phyloP scores from a whole-genome alignment of 768 basidiomycete species.

The Krasilnikovozyma curviuscula region DNA sequence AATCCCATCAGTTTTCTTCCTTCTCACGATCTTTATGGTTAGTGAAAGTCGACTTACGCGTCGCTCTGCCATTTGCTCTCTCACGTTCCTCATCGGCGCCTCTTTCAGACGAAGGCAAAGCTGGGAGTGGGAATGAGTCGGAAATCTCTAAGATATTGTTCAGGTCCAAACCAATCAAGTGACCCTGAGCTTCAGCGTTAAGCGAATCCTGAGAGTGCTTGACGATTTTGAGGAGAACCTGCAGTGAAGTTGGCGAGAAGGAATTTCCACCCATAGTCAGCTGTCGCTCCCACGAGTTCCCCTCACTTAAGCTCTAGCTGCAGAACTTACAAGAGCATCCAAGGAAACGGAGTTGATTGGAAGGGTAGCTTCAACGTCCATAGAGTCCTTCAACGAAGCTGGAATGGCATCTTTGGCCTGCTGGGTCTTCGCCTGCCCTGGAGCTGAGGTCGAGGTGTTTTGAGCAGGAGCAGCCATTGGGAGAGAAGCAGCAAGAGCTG shows the following conservation, averaged over 20 bases:
- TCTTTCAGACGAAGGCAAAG: slow-evolving; percentile 17
- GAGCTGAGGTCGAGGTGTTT: slow-evolving; percentile 28
- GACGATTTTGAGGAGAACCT: slow-evolving; percentile 85
- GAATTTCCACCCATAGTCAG: not conserved
- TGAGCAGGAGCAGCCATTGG: slow-evolving; percentile 22
- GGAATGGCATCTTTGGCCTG: slow-evolving; percentile 59
- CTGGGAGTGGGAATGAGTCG: slow-evolving; percentile 25
- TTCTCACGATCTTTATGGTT: not conserved
- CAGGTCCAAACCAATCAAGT: slow-evolving; percentile 75
- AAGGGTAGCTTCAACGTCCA: slow-evolving; percentile 84
- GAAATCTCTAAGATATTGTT: slow-evolving; percentile 69
- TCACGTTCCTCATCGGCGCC: slow-evolving; percentile 18
- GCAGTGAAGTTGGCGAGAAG: slow-evolving; percentile 8
- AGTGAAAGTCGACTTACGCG: slow-evolving; percentile 2
- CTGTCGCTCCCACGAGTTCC: not conserved
- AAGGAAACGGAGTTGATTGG: slow-evolving; percentile 59
- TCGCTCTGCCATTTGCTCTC: not conserved
- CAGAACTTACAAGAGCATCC: slow-evolving; percentile 55
- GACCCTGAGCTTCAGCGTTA: slow-evolving; percentile 42
- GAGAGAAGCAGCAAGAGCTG: slow-evolving; percentile 61
- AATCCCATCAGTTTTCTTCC: too few species aligned
- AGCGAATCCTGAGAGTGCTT: slow-evolving; percentile 63
- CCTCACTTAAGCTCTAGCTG: not conserved
- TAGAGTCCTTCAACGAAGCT: slow-evolving; percentile 73
- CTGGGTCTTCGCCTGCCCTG: slow-evolving; percentile 18